Conservation (phyloP, 2,329 filamentous ascomycete species). For the Zalaria sp. region DNA sequence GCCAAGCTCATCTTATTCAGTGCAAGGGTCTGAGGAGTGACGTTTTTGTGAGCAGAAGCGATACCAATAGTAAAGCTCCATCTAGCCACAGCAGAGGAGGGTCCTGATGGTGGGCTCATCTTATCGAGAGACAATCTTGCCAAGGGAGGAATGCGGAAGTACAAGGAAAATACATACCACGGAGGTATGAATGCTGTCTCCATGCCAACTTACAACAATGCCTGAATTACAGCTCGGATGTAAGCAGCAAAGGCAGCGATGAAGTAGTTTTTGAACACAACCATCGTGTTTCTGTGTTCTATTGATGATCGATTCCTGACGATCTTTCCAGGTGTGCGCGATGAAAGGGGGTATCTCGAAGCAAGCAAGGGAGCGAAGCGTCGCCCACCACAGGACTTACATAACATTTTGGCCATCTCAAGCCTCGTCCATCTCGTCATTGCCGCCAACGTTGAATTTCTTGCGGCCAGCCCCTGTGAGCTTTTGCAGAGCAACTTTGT, state of each 20-base stretch:
- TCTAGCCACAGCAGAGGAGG: neutral
- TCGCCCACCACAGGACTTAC: slow-evolving; percentile 2
- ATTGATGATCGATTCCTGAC: neutral
- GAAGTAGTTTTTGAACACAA: too few relatives aligned
- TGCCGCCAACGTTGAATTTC: slow-evolving; percentile 71
- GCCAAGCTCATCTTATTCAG: slow-evolving; percentile 4
- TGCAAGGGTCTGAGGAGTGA: slow-evolving; percentile 5
- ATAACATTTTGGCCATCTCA: slow-evolving; percentile 7
- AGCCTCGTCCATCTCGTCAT: slow-evolving; percentile 40
- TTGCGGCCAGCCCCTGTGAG: slow-evolving; percentile 71
- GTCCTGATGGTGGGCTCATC: slow-evolving; percentile 6
- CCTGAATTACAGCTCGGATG: neutral
- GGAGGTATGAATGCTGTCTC: neutral
- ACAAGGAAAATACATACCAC: neutral
- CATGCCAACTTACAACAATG: neutral
- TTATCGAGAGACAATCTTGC: neutral
- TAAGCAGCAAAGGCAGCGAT: too few relatives aligned
- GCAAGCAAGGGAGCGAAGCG: slow-evolving; percentile 5
- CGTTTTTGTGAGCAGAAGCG: slow-evolving; percentile 1
- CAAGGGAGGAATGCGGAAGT: slow-evolving; percentile 4
- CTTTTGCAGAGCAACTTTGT: slow-evolving; percentile 81
- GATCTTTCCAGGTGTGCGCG: neutral
- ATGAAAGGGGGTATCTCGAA: neutral
- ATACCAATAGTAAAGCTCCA: neutral
- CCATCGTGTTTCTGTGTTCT: too few relatives aligned